A percentile compares a stretch with the other conserved stretches of the same genome.
phyloP scores from a whole-genome alignment of 495 filamentous ascomycete species.

The Daldinia bambusicola region DNA sequence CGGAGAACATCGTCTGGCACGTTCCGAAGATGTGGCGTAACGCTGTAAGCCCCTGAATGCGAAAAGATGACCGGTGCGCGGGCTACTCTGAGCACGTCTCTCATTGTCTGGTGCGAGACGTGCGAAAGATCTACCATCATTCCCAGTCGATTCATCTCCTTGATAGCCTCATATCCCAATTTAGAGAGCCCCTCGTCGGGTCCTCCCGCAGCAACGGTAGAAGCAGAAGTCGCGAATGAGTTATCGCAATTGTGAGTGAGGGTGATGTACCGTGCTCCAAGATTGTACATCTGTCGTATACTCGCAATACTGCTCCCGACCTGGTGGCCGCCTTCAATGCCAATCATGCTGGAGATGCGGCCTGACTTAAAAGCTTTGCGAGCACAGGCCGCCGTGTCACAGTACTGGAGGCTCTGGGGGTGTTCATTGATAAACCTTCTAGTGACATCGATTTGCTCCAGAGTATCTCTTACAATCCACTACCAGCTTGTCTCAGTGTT shows the following conservation, averaged over 20 bases:
- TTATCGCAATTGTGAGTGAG: constrained; percentile 54
- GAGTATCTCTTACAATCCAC: constrained; percentile 47
- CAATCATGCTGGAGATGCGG: constrained; percentile 47
- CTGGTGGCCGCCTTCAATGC: constrained; percentile 48
- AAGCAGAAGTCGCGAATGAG: constrained; percentile 63
- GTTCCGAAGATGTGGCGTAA: constrained; percentile 68
- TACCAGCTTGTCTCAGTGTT: not conserved
- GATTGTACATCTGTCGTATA: constrained; percentile 50
- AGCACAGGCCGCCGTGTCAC: constrained; percentile 37
- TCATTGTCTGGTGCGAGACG: constrained; percentile 65
- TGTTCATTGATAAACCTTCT: constrained; percentile 44
- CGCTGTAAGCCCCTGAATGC: constrained; percentile 62
- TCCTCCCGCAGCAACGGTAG: constrained; percentile 46
- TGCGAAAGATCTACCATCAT: constrained; percentile 65
- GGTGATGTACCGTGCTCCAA: constrained; percentile 54
- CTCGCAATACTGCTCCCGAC: constrained; percentile 44
- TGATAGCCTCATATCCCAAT: constrained; percentile 37
- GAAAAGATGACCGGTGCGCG: constrained; percentile 68
- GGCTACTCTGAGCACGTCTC: constrained; percentile 61
- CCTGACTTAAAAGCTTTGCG: constrained; percentile 39
- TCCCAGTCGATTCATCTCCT: constrained; percentile 67
- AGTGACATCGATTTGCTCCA: constrained; percentile 51
- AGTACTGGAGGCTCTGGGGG: constrained; percentile 36
- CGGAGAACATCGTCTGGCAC: constrained; percentile 68
- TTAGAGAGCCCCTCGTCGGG: constrained; percentile 35